Evolutionary conservation across 192 early-diverging fungal species (phyloP), one percentile per base, ranked within the genome.

Genomic region (Coemansia sp.): DNA sequence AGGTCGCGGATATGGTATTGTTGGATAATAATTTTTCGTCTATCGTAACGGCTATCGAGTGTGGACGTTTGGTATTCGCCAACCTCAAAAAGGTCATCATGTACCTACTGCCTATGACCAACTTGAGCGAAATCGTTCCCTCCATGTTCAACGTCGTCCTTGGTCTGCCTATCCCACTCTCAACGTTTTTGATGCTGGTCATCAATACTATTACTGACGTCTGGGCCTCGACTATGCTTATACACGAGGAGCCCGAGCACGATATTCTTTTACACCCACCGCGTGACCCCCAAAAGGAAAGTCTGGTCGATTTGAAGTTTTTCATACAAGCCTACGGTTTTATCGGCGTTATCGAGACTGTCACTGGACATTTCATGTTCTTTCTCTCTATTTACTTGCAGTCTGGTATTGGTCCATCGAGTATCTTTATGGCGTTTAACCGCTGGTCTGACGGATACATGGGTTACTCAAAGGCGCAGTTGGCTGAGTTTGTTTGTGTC

Each of bases 51-150:
- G 94, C 89, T n/a, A 91, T 97, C 73, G 88, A 91, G 65, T 86
- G 87, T 59, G 95, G 95, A 28, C 89, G 95, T 8, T 70, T 95
- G 32, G 87, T 91, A 17, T 97, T 95, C 75, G 88, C 92, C 72
- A 97, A 97, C 81, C 72, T 95, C 37, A 89, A 93, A 70, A 95
- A 97, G 77, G 93, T 94, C 30, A 90, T 94, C 75, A 67, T 90
- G 2, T 96, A 95, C 64, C 76, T 95, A 57, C 69, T 96, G 64
- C 93, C 94, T 0, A 88, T 90, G 47, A 92, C 91, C 43, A 87
- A 87, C 46, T 85, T 89, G 83, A 87, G 87, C 62, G 92, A 96
- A 70, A 84, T 94, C 39, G 78, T 87, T 80, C 88, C 94, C 11
- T 91, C 93, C 7, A 46, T 96, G 32, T 73, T 90, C 38, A 94